Percentiles rank a stretch among this genome's conserved stretches.
Evolutionary conservation across 148 eudicot genomes (phyloP).

Genomic region (Cornus suecica): DNA sequence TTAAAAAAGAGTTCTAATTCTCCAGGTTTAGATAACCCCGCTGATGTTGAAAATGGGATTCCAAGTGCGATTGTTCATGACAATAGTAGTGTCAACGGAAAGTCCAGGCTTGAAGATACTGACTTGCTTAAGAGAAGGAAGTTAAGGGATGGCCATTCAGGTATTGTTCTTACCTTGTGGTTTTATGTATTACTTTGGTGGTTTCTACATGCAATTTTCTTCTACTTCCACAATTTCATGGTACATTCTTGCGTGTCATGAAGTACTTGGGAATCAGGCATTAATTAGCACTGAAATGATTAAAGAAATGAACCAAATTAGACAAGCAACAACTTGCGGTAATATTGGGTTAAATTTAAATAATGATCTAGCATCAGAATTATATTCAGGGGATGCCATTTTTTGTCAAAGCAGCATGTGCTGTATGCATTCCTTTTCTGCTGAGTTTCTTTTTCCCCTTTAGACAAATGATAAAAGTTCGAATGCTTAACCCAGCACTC

Average conservation of each 20-base stretch:
- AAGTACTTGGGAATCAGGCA: neutral
- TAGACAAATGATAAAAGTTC: too few species aligned
- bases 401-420: too few species aligned
- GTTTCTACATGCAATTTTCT: neutral
- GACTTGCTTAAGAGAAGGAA: conserved; percentile 23
- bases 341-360: neutral
- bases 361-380: too few species aligned
- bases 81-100: conserved; percentile 11
- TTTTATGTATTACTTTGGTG: neutral
- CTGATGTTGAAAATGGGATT: conserved; percentile 17
- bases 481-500: too few species aligned
- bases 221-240: neutral
- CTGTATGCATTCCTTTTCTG: too few species aligned
- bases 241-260: neutral
- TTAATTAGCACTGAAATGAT: neutral
- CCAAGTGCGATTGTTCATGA: neutral
- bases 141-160: conserved; percentile 27
- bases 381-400: too few species aligned
- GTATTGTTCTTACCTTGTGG: conserved; percentile 13
- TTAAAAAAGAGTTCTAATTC: conserved; percentile 6
- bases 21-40: conserved; percentile 45
- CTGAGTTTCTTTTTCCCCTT: too few species aligned
- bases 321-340: neutral
- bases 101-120: conserved; percentile 20
- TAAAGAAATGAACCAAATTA: neutral